A percentile compares a stretch with the other conserved stretches of the same genome.
phyloP scores from a whole-genome alignment of 164 flowering plant species.

The Magnolia changhungtana region DNA sequence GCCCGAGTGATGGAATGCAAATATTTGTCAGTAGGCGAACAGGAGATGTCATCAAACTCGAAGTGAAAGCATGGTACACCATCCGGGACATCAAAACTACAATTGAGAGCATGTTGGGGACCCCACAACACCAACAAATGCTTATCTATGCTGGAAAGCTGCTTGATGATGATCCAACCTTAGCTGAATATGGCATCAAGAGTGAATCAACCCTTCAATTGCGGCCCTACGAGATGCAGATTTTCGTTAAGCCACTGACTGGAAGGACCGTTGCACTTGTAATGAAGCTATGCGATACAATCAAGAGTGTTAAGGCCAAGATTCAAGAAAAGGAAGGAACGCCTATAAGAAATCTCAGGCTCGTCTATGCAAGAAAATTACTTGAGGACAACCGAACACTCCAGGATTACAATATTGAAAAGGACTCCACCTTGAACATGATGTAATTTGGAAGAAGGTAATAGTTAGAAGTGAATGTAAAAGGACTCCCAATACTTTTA shows the following conservation, averaged over 20 bases:
- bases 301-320: conserved; percentile 20
- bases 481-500: too few relatives aligned
- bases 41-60: conserved; percentile 5
- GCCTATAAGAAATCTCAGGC: background rate
- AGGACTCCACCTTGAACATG: conserved; percentile 3
- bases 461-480: too few relatives aligned
- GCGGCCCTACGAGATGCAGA: conserved; percentile 3
- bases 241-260: conserved; percentile 14
- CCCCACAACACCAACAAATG: background rate
- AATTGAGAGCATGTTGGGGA: conserved; percentile 18
- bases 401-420: conserved; percentile 1
- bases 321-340: conserved; percentile 11
- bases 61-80: conserved; percentile 13
- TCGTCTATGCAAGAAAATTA: conserved; percentile 14
- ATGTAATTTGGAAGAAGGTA: background rate
- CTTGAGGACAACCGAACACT: conserved; percentile 3
- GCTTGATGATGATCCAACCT: conserved; percentile 16
- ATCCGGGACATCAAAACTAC: conserved; percentile 21
- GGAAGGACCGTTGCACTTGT: conserved; percentile 16
- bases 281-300: conserved; percentile 11
- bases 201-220: conserved; percentile 17
- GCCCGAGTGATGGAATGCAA: conserved; percentile 11
- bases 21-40: conserved; percentile 14
- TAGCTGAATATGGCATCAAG: conserved; percentile 20
- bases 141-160: conserved; percentile 17